Conservation (phyloP, 345 rosid genomes). For the Citrus mangshanensis region DNA sequence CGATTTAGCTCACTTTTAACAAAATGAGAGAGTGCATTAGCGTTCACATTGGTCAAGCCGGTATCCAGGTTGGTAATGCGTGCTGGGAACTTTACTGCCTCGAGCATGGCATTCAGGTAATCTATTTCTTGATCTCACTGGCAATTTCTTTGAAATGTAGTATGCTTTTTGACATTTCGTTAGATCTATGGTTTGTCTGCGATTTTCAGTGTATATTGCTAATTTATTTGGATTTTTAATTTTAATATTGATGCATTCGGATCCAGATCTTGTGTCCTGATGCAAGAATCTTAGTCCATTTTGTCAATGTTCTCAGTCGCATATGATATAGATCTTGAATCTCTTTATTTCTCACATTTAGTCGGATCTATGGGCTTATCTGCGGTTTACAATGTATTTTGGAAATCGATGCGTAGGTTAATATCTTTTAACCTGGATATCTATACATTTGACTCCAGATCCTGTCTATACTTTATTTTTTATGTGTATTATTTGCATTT, state of each 20-base stretch:
- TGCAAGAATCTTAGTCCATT: neutral
- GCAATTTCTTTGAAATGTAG: neutral
- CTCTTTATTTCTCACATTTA: neutral
- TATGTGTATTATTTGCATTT: too few species aligned
- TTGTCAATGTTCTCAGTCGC: neutral
- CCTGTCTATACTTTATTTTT: neutral
- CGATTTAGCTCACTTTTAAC: neutral
- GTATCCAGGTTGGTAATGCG: conserved; percentile 37
- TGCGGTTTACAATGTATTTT: too few species aligned
- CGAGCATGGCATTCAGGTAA: conserved; percentile 37
- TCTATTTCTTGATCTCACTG: neutral
- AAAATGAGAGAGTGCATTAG: conserved; percentile 40
- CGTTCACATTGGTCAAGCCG: conserved; percentile 39
- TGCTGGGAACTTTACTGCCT: conserved; percentile 40
- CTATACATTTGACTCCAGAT: neutral
- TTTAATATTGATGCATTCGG: neutral
- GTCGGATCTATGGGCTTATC: too few species aligned
- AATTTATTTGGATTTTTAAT: neutral
- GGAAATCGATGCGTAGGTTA: neutral
- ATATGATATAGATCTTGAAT: too few species aligned
- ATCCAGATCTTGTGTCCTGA: neutral
- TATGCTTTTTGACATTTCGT: neutral
- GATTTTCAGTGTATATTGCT: neutral
- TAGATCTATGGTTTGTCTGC: neutral
- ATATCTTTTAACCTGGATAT: too few species aligned